Evolutionary conservation across 2,329 filamentous ascomycete genomes (phyloP), one percentile per base, ranked within the genome.

Genomic region (Ascocoryne sarcoides): DNA sequence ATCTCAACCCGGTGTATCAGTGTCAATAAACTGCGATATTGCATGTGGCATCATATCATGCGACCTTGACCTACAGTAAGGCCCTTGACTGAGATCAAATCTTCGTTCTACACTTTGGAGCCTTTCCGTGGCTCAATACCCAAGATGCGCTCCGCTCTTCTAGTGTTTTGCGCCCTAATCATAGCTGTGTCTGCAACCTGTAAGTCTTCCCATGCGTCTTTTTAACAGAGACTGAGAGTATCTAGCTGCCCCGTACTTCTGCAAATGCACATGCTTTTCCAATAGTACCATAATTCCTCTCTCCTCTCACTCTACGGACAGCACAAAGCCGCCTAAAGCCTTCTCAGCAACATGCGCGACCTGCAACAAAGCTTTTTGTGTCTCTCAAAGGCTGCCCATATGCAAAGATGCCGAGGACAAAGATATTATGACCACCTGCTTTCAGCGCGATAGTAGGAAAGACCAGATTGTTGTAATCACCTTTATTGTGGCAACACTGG

Each of bases 261-360:
- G 77, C 68, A 82, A 82, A 68, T 82, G 77, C 64, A 81, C 75
- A 51, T 82, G 77, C 64, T 79, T 79, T 65, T 75, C 74, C 52
- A 81, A 82, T 65, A 78, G 73, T 67, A 81, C 76, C 49, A 78
- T 82, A 54, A 78, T 82, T 55, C 68, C 72, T 10, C 68, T 80
- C 8, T 72, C 53, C 46, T 58, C 46, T 43, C 57, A 49, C 47
- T 52, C 43, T 43, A 51, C 54, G 37, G 49, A 51, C 35, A n/a
- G 20, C 9, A 17, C 23, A 16, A 48, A 30, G 14, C 28, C 43
- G 7, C 37, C 52, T 14, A 53, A 40, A 61, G 65, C 54, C 54
- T 63, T 52, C 45, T 64, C 47, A 65, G 67, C 32, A 57, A 68
- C 39, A 69, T 82, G 77, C 61, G 64, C 69, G 19, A 71, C 76